These are phyloP conservation scores for Plasmodium yoelii DNA, from an alignment of 169 alveolate genomes.

Conservation along the genomic window DNA sequence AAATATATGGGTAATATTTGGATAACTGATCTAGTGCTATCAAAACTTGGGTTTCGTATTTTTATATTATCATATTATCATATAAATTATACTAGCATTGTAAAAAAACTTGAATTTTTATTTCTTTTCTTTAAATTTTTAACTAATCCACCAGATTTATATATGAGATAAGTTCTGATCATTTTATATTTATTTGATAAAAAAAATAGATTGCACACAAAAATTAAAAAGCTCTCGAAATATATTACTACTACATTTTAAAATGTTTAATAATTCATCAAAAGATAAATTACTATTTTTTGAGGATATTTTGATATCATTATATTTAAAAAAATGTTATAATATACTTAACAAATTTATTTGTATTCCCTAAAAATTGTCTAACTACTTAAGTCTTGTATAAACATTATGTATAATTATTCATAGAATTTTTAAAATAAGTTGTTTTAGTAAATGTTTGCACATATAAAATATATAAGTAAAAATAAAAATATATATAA, in stretches of 20 bases:
- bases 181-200: slow-evolving; percentile 44
- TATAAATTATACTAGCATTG: neutral
- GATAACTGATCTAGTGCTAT: too few species aligned
- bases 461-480: neutral
- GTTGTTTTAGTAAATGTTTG: too few species aligned
- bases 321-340: too few species aligned
- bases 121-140: slow-evolving; percentile 38
- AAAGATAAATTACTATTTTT: slow-evolving; percentile 1
- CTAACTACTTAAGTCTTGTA: too few species aligned
- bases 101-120: neutral
- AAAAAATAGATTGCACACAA: slow-evolving; percentile 41
- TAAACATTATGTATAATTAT: too few species aligned
- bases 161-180: slow-evolving; percentile 34
- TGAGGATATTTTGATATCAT: too few species aligned
- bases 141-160: slow-evolving; percentile 35
- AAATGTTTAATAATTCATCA: slow-evolving; percentile 32
- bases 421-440: too few species aligned
- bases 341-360: too few species aligned
- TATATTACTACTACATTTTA: slow-evolving; percentile 36
- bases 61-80: slow-evolving; percentile 16
- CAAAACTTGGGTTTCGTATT: neutral
- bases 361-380: too few species aligned
- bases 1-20: neutral
- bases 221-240: slow-evolving; percentile 53
- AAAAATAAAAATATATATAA: slow-evolving; percentile 2